These are phyloP conservation scores for Poa annua DNA, from an alignment of 176 grass and related monocot species.

Conservation along the genomic window DNA sequence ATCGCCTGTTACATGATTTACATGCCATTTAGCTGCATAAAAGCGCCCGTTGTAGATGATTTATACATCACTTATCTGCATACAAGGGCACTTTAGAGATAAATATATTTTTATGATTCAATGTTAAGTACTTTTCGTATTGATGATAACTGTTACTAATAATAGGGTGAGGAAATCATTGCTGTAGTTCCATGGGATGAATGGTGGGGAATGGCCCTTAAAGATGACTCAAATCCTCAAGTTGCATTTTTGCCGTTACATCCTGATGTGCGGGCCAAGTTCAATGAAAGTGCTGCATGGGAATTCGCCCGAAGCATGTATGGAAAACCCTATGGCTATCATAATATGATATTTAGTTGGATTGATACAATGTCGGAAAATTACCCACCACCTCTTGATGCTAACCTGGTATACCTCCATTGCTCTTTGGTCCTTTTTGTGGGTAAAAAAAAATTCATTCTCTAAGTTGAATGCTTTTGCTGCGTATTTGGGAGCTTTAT, in stretches of 20 bases:
- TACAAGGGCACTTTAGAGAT: not conserved
- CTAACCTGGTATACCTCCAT: slow-evolving; percentile 80
- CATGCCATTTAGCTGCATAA: not conserved
- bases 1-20: not conserved
- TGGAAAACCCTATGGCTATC: slow-evolving; percentile 96
- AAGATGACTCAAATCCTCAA: slow-evolving; percentile 92
- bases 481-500: not conserved
- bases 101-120: not conserved
- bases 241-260: slow-evolving; percentile 85
- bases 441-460: too few species aligned
- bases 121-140: not conserved
- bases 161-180: slow-evolving; percentile 92
- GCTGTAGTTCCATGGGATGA: slow-evolving; percentile 91
- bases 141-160: not conserved
- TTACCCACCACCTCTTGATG: slow-evolving; percentile 93
- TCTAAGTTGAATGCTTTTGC: not conserved
- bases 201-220: slow-evolving; percentile 92
- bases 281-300: slow-evolving; percentile 91
- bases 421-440: not conserved
- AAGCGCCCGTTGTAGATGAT: not conserved
- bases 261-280: slow-evolving; percentile 69
- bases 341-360: slow-evolving; percentile 99
- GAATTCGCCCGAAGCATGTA: slow-evolving; percentile 79
- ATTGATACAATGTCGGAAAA: slow-evolving; percentile 87
- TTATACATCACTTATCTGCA: not conserved